Evolutionary conservation across 148 eudicot species (phyloP).

Genomic region (Polygonum aviculare): DNA sequence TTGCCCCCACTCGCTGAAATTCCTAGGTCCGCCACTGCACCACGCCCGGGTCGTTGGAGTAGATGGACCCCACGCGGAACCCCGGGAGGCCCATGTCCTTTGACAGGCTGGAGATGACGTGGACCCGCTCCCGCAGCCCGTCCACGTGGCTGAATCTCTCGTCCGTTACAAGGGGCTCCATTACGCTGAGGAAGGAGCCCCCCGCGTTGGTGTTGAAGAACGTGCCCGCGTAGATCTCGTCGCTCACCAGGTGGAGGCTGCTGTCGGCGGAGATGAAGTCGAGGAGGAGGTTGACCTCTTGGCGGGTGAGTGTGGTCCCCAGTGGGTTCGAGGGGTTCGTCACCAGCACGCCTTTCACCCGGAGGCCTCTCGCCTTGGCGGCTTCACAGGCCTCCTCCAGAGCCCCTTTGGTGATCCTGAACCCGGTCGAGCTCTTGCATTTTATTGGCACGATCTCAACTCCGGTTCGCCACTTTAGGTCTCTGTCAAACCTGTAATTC

Average conservation of each 20-base stretch:
- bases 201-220: neutral
- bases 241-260: conserved; percentile 17
- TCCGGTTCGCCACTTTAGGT: conserved; percentile 45
- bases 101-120: conserved; percentile 20
- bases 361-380: conserved; percentile 31
- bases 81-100: conserved; percentile 26
- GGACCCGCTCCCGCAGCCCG: conserved; percentile 3
- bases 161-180: neutral
- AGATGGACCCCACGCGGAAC: conserved; percentile 15
- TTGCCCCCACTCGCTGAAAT: too few species aligned
- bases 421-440: conserved; percentile 39
- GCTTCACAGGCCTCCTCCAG: conserved; percentile 39
- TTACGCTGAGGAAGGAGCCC: neutral
- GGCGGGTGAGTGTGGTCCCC: conserved; percentile 9
- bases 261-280: neutral
- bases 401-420: conserved; percentile 37
- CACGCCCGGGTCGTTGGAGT: conserved; percentile 10
- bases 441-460: conserved; percentile 57
- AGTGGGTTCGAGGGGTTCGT: conserved; percentile 24
- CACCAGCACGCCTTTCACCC: conserved; percentile 34
- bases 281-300: conserved; percentile 8
- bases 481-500: conserved; percentile 19
- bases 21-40: too few species aligned
- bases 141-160: neutral
- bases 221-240: conserved; percentile 23